Evolutionary conservation across 1,284 basidiomycete genomes (phyloP), one percentile per base, ranked within the genome.

Genomic region (Ceratobasidium sp.): DNA sequence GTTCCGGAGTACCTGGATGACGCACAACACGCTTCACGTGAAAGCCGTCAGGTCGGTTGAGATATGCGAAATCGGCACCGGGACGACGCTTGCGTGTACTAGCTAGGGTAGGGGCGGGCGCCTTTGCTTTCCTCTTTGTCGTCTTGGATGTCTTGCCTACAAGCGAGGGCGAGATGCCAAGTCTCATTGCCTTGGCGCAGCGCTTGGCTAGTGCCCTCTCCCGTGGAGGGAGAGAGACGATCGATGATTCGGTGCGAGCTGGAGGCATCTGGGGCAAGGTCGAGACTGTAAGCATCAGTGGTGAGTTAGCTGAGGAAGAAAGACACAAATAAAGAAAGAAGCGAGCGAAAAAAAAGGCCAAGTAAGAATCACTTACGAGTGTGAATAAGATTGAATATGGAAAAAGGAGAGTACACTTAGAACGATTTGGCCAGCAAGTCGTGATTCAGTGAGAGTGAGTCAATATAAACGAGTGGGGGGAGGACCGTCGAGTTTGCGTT

Each of bases 51-150:
- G 26, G 42, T 49, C 46, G 12, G n/a, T 26, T 40, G 7, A 46
- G 26, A 18, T 49, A 67, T 2, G 64, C 64, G 10, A 20, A 9
- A 23, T 67, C 28, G 9, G 63, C 40, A 42, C 26, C 23, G 13
- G 42, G 42, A 67, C 64, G 64, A 9, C 64, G 64, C 64, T 49
- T 23, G 23, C 64, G 64, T 67, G 44, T 49, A 51, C 42, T 9
- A 23, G 64, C 64, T 23, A 67, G 46, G 15, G 64, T 67, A 15
- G 44, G 64, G 2, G 23, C 10, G 9, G 23, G 23, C 10, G 15
- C 39, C 63, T 44, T 64, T 10, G 39, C 63, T 44, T 28, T n/a
- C 23, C 20, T 67, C 64, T 51, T 20, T 13, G 23, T 23, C 42
- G 7, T 13, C 40, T 51, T 67, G 18, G 18, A 51, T 1, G 12